Evolutionary conservation across 139 green algal species (phyloP).

Genomic region (Closterium sp.): DNA sequence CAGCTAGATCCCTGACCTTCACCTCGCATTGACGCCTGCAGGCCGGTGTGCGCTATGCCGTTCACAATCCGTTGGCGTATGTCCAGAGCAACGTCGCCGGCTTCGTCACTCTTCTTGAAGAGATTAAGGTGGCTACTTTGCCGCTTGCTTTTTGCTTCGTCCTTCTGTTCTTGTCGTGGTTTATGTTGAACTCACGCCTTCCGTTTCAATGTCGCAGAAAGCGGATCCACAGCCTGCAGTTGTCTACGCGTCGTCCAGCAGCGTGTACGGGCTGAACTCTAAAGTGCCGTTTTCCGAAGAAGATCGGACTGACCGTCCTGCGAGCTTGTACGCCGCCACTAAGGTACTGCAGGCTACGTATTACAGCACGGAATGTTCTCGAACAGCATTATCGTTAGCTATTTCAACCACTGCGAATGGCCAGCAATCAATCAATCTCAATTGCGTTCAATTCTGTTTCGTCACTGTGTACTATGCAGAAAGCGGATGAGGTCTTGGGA

Average conservation of each 20-base stretch:
- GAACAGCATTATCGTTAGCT: neutral
- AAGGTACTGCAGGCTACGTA: slow-evolving; percentile 53
- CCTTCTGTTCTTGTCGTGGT: neutral
- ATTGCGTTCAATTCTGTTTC: neutral
- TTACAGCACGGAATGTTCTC: neutral
- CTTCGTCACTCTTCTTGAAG: slow-evolving; percentile 71
- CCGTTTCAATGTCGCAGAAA: neutral
- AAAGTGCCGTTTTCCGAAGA: slow-evolving; percentile 69
- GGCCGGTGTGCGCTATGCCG: slow-evolving; percentile 73
- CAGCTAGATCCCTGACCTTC: neutral
- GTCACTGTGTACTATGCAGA: slow-evolving; percentile 32
- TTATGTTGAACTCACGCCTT: neutral
- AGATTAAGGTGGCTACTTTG: slow-evolving; percentile 17
- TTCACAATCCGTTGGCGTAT: slow-evolving; percentile 71
- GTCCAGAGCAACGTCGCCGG: slow-evolving; percentile 71
- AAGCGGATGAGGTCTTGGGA: slow-evolving; percentile 71
- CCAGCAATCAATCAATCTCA: too few relatives aligned
- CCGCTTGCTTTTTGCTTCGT: neutral
- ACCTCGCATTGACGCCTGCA: neutral
- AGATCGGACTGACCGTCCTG: slow-evolving; percentile 63
- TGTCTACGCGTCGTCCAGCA: slow-evolving; percentile 70
- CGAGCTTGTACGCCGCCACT: slow-evolving; percentile 77
- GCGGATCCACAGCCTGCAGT: slow-evolving; percentile 60
- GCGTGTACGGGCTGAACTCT: slow-evolving; percentile 73
- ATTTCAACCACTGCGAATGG: too few relatives aligned